Evolutionary conservation across 2,329 filamentous ascomycete species (phyloP), one percentile per base, ranked within the genome.

Genomic region (Aspergillus chevalieri): DNA sequence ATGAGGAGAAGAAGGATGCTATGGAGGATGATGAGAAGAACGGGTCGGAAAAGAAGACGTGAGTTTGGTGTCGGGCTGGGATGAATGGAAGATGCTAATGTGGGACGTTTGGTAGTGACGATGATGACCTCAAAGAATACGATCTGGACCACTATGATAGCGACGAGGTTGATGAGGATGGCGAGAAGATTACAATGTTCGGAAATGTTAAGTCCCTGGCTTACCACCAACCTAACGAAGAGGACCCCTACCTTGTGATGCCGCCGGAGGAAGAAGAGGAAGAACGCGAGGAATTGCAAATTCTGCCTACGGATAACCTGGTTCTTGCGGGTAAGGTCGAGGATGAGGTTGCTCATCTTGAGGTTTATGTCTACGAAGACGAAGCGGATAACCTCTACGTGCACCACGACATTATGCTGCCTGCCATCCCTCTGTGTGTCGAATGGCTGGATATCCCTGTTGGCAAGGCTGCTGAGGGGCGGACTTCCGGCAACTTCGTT

Each of bases 391-490:
- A 98, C 68, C 84, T 98, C 53, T 98, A 98, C 69, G 92, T 98
- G 21, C 93, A 98, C 74, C 93, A 98, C 79, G 93, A 98, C 71
- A 95, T 98, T 62, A 97, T 98, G 92, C 81, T 98, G 49, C 93
- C 93, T 28, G 92, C 92, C 21, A 95, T 98, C 65, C 93, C 93
- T 9, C 82, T 98, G 6, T 93, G 89, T 64, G 81, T 97, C 38
- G 93, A 98, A 74, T 98, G 93, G 93, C 74, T 98, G 42, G 89
- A 96, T 67, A 79, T 95, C 49, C 86, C 89, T n/a, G 89, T 95
- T 33, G 85, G 87, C 57, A 89, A 89, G 67, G 71, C 78, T 9
- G 73, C 78, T 4, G 80, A 81, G 39, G 81, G 81, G 53, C 82
- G 87, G 55, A 78, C 81, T 21, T 80, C 78, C 45, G 93, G 88